phyloP scores from a whole-genome alignment of 441 rosid species.

The Gossypium davidsonii region DNA sequence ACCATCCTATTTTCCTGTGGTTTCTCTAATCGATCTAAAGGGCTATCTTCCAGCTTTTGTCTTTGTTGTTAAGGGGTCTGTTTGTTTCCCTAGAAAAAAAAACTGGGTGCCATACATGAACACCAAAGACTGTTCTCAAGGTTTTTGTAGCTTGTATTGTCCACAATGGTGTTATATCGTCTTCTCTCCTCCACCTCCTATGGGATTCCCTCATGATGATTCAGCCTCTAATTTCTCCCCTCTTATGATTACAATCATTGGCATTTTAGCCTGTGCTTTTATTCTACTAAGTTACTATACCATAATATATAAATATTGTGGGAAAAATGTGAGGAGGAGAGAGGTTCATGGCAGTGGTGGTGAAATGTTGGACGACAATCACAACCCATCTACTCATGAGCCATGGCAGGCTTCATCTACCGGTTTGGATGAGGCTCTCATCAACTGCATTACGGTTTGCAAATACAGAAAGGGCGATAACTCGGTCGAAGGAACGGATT shows the following conservation, averaged over 20 bases:
- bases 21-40: not conserved
- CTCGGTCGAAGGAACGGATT: slow-evolving; percentile 55
- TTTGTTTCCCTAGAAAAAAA: slow-evolving; percentile 7
- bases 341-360: slow-evolving; percentile 23
- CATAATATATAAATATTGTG: slow-evolving; percentile 61
- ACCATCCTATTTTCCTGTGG: not conserved
- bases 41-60: not conserved
- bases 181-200: slow-evolving; percentile 65
- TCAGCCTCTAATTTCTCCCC: slow-evolving; percentile 58
- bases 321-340: slow-evolving; percentile 25
- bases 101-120: slow-evolving; percentile 48
- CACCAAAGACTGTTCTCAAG: slow-evolving; percentile 67
- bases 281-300: slow-evolving; percentile 64
- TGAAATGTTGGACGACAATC: slow-evolving; percentile 35
- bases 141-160: slow-evolving; percentile 55
- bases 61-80: not conserved
- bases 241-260: slow-evolving; percentile 62
- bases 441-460: slow-evolving; percentile 53
- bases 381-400: slow-evolving; percentile 41
- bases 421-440: slow-evolving; percentile 70
- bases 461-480: slow-evolving; percentile 60
- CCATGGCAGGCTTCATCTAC: slow-evolving; percentile 41
- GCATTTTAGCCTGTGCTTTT: slow-evolving; percentile 64
- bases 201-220: slow-evolving; percentile 34
- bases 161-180: slow-evolving; percentile 72